Evolutionary conservation across 257 asterid species (phyloP), one percentile per base, ranked within the genome.

Genomic region (Solanum paucissectum): DNA sequence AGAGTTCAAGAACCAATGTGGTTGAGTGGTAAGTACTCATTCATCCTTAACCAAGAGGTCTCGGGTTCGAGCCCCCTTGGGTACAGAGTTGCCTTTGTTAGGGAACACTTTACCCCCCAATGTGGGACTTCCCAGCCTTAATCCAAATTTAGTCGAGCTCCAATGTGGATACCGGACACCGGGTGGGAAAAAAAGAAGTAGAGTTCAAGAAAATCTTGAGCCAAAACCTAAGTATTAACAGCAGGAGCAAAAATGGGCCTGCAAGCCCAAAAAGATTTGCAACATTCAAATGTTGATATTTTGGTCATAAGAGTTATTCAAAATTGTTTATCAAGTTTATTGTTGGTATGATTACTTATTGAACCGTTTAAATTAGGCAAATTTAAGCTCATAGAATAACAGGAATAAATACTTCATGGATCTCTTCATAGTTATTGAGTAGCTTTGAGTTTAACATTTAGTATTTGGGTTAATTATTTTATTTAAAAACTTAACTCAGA

Each of bases 111-210:
- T 52, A 52, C 60, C 60, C 60, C 60, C 4, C 1, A 49, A 52
- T 16, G 62, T 52, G 0, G 23, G 62, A 52, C 23, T 16, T 52
- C 3, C 0, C 3, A 0, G 0, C 0, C 4, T 23, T 4, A 52
- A 16, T 16, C 1, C 2, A 3, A 16, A 52, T 52, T 16, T 16
- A 52, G 62, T 52, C 8, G 8, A 3, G 62, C 4, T 52, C 62
- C 21, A 52, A 52, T 52, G 1, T 52, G 6, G 62, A 9, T 52
- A 52, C 23, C 0, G 4, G 9, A 52, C 62, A 52, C 62, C 9
- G 23, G 4, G 2, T 52, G 7, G 62, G 4, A 52, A 52, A 14
- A 49, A 49, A 40, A 14, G 14, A 18, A 18, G 44, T 18, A 18
- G 60, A 49, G 8, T 52, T 52, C 60, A 52, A 52, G 23, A 52